These are phyloP conservation scores for Naganishia sp. DNA, from an alignment of 1,284 basidiomycete genomes.

Conservation along the genomic window DNA sequence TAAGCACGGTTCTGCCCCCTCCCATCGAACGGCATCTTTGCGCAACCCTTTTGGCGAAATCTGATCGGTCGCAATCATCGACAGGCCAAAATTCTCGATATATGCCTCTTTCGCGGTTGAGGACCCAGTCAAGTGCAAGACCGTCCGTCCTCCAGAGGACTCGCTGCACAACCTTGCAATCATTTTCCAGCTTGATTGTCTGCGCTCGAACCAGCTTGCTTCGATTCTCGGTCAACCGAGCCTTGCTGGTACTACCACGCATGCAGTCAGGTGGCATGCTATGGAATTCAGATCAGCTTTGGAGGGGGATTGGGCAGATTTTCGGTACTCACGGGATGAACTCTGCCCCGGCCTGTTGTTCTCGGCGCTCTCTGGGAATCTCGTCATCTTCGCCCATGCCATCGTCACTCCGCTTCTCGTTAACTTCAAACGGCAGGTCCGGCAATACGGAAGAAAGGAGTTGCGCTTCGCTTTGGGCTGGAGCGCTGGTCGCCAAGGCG, in stretches of 20 bases:
- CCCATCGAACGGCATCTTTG: constrained; percentile 1
- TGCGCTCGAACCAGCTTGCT: constrained; percentile 4
- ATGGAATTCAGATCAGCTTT: not conserved
- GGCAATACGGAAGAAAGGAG: constrained; percentile 1
- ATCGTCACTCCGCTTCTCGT: constrained; percentile 11
- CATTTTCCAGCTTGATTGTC: constrained; percentile 10
- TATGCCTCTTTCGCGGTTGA: constrained; percentile 2
- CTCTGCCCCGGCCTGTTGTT: constrained; percentile 9
- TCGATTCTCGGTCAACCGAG: constrained; percentile 1
- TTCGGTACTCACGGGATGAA: constrained; percentile 3
- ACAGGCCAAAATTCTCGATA: constrained; percentile 23
- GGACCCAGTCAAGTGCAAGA: constrained; percentile 13
- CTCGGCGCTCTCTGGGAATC: not conserved
- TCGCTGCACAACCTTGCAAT: constrained; percentile 7
- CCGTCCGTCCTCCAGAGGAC: constrained; percentile 19
- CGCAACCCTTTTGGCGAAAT: not conserved
- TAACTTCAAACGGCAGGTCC: not conserved
- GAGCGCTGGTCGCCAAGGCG: not conserved
- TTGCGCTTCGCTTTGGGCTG: constrained; percentile 3
- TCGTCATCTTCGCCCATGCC: not conserved
- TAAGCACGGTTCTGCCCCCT: not conserved
- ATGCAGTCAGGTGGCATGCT: constrained; percentile 11
- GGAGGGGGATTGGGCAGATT: not conserved
- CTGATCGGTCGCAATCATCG: constrained; percentile 1
- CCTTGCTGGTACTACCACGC: not conserved